These are phyloP conservation scores for Volvox reticuliferus DNA, from an alignment of 139 green algal species.

Conservation along the genomic window DNA sequence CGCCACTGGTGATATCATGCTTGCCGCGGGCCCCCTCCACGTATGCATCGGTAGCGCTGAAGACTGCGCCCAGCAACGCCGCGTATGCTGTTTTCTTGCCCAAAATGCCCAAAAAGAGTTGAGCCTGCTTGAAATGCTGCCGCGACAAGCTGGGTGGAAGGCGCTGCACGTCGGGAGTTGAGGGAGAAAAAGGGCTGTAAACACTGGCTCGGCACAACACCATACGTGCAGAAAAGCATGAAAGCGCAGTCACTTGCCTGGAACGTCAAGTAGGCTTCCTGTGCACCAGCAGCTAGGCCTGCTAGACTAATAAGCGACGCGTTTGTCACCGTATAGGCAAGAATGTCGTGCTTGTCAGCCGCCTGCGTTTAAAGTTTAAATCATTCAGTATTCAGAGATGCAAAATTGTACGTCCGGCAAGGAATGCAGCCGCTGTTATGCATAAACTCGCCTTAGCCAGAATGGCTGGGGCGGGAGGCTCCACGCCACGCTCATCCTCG, in stretches of 20 bases:
- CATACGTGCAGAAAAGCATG: not conserved
- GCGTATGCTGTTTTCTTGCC: constrained; percentile 47
- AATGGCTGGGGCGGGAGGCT: constrained; percentile 12
- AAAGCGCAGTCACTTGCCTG: constrained; percentile 41
- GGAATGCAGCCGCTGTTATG: not conserved
- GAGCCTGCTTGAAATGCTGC: constrained; percentile 49
- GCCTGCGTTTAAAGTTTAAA: constrained; percentile 22
- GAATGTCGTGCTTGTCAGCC: constrained; percentile 49
- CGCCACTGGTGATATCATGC: constrained; percentile 57
- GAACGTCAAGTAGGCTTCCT: constrained; percentile 60
- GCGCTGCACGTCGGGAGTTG: constrained; percentile 12
- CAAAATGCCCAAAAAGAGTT: constrained; percentile 44
- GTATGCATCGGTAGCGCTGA: constrained; percentile 55
- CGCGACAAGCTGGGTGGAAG: constrained; percentile 51
- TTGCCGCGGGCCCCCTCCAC: constrained; percentile 50
- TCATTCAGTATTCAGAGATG: not conserved
- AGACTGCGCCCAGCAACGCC: constrained; percentile 49
- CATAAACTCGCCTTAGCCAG: not conserved
- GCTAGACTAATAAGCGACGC: constrained; percentile 54
- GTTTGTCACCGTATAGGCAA: constrained; percentile 53
- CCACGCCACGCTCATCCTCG: constrained; percentile 11
- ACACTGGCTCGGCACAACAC: not conserved
- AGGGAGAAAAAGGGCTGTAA: not conserved
- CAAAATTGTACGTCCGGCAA: not conserved
- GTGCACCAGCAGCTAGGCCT: constrained; percentile 44